Conservation (phyloP, 495 filamentous ascomycete genomes). For the Aspergillus indologenus region DNA sequence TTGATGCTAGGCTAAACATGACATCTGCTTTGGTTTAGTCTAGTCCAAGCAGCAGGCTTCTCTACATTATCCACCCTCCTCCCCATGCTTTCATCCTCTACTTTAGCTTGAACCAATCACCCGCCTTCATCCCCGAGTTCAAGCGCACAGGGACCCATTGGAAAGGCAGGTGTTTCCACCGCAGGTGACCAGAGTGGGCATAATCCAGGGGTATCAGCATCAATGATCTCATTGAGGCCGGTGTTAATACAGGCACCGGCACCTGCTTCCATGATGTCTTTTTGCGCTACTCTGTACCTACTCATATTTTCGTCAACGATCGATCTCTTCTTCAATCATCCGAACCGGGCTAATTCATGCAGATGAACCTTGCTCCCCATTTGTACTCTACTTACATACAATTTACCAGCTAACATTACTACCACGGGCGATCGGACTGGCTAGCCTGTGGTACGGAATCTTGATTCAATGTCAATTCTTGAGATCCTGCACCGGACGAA, state of each 20-base stretch:
- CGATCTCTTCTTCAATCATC: no score
- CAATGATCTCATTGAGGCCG: background rate
- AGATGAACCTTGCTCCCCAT: no score
- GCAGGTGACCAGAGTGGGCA: background rate
- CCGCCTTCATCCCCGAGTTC: background rate
- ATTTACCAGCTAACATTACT: no score
- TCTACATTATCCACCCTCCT: no score
- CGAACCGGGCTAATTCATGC: background rate
- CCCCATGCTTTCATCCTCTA: background rate
- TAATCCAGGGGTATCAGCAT: background rate
- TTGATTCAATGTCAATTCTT: background rate
- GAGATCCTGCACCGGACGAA: slow-evolving; percentile 7
- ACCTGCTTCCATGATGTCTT: background rate
- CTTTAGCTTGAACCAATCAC: background rate
- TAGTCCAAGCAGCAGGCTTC: no score
- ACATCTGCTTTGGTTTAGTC: background rate
- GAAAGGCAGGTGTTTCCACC: background rate
- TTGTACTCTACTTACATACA: no score
- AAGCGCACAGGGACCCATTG: background rate
- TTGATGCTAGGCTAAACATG: background rate
- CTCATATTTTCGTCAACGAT: no score
- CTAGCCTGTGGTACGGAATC: background rate
- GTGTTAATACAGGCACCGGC: no score
- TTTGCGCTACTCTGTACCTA: no score
- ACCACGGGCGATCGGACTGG: no score